Evolutionary conservation across 306 rosid genomes (phyloP).

Genomic region (Cucurbita argyrosperma): DNA sequence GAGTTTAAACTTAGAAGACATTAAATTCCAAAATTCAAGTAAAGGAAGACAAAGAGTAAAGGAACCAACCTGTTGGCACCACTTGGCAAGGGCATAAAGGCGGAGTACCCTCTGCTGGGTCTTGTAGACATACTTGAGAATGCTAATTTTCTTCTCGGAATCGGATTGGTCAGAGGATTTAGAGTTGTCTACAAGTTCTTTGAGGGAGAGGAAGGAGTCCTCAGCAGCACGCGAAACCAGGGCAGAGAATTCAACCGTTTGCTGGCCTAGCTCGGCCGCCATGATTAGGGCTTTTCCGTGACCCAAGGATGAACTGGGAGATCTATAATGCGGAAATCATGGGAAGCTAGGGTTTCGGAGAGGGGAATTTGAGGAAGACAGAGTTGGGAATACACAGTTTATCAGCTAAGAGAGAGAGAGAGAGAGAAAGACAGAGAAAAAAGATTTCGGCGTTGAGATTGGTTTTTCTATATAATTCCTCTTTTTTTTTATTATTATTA

Average conservation of each 20-base stretch:
- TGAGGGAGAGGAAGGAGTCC: conserved; percentile 61
- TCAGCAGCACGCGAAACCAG: conserved; percentile 69
- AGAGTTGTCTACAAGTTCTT: conserved; percentile 70
- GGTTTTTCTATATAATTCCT: background rate
- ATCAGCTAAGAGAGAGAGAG: background rate
- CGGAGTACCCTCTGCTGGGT: conserved; percentile 96
- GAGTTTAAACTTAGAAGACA: background rate
- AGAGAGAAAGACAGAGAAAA: background rate
- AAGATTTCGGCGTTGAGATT: background rate
- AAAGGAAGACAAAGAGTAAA: background rate
- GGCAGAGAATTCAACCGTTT: conserved; percentile 79
- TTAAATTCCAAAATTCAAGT: background rate
- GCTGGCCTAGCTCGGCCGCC: conserved; percentile 93
- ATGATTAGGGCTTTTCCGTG: conserved; percentile 17
- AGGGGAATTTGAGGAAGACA: background rate
- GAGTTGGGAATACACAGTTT: background rate
- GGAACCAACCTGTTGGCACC: conserved; percentile 75
- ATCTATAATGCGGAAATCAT: conserved; percentile 16
- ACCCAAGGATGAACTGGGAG: background rate
- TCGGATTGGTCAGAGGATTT: conserved; percentile 59
- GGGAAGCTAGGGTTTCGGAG: conserved; percentile 14
- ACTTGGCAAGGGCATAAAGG: conserved; percentile 83
- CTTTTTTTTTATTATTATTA: background rate
- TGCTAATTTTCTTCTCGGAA: conserved; percentile 62
- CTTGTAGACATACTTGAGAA: conserved; percentile 76